Base-by-base conservation (phyloP, 83 land plant genomes). In the Picea mariana region DNA sequence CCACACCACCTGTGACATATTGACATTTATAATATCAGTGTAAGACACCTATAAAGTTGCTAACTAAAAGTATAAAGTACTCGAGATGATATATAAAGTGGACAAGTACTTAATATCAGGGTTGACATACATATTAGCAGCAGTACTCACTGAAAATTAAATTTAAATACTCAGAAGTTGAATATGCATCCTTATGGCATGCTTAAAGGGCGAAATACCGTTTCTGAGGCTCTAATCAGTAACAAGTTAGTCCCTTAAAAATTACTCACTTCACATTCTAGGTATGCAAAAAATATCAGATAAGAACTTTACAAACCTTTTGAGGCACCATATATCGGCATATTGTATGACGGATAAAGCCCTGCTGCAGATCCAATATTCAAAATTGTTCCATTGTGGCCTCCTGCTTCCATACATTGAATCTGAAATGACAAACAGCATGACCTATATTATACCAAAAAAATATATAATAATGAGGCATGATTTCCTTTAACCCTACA, bases 281-380 rank as follows among this genome's bases (percentile, higher is more conserved):
- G 49, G 20, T 44, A 8, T 42, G 26, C 21, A 44, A 49, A n/a
- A 42, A 8, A 71, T 17, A 73, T 73, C 12, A 44, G 3, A 42
- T 73, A 63, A 55, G 17, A 65, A 21, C 68, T 64, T 27, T 38
- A 61, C 80, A 84, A 75, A 97, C 99, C 99, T 95, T 97, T 97
- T 38, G 94, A 66, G 62, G 84, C 87, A 78, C 88, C 62, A 75
- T 97, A 97, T 7, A 91, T 80, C 47, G 99, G 92, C 40, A 86
- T 88, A 80, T 11, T 27, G 72, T 17, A 75, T 67, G 86, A 26
- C 31, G 98, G 99, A 86, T 97, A 97, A 78, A 97, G 91, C 18
- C 99, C 99, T 16, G 98, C 81, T 67, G 99, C 92, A 83, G 99
- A 97, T 2, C 89, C 99, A 83, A 93, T 38, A 82, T 97, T 95